Percentiles rank a stretch among this genome's conserved stretches.
Conservation (phyloP, 176 grass and related monocot genomes). For the Aegilops tauschii region DNA sequence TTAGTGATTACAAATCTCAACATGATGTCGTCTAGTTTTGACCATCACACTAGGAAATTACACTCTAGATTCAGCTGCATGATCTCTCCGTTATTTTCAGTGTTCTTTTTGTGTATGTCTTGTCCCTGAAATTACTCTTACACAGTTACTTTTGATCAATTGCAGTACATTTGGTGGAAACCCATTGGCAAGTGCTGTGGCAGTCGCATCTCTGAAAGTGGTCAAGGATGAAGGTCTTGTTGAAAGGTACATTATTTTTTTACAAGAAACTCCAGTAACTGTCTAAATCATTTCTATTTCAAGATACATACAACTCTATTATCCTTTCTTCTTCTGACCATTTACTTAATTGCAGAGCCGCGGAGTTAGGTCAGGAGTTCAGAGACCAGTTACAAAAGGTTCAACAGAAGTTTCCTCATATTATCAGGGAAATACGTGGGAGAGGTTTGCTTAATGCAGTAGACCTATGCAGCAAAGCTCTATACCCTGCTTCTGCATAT, state of each 20-base stretch:
- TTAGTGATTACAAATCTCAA: neutral
- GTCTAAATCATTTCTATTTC: neutral
- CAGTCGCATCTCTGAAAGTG: slow-evolving; percentile 78
- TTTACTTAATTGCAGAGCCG: slow-evolving; percentile 50
- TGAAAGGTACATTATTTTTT: slow-evolving; percentile 59
- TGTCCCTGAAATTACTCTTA: slow-evolving; percentile 9
- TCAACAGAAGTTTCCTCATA: slow-evolving; percentile 69
- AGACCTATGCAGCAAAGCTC: slow-evolving; percentile 61
- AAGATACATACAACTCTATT: neutral
- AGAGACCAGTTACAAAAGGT: slow-evolving; percentile 62
- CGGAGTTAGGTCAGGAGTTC: slow-evolving; percentile 65
- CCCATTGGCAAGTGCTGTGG: slow-evolving; percentile 91
- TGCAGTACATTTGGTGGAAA: slow-evolving; percentile 96
- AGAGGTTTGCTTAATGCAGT: slow-evolving; percentile 90
- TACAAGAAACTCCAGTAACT: neutral
- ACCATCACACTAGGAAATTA: neutral
- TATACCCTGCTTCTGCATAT: slow-evolving; percentile 80
- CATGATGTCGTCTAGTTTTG: neutral
- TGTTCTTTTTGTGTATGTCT: neutral
- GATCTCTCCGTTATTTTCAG: neutral
- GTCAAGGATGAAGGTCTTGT: slow-evolving; percentile 83
- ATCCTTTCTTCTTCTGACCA: slow-evolving; percentile 8
- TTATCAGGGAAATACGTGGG: slow-evolving; percentile 82
- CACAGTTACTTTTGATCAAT: slow-evolving; percentile 20
- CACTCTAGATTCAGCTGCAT: neutral